These are phyloP conservation scores for Ganoderma meredithae DNA, from an alignment of 1,284 basidiomycete genomes.

Conservation along the genomic window DNA sequence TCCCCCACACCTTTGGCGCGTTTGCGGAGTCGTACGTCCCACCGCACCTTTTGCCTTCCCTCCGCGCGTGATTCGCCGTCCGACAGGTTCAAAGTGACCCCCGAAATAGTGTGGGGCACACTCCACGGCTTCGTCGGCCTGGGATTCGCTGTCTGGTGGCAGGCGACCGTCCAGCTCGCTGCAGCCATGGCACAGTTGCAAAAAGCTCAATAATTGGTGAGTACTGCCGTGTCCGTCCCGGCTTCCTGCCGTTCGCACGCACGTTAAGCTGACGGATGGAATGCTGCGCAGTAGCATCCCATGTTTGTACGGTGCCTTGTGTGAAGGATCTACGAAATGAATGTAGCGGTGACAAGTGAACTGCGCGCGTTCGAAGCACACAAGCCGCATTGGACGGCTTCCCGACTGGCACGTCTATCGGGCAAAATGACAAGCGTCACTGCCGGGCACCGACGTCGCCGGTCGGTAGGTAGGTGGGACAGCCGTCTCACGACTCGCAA, in stretches of 20 bases:
- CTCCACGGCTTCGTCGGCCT: conserved; percentile 73
- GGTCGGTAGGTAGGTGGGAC: not conserved
- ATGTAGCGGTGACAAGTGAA: not conserved
- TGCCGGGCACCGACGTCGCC: not conserved
- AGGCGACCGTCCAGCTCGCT: conserved; percentile 64
- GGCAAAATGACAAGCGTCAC: not conserved
- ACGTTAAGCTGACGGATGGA: not conserved
- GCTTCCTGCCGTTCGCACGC: not conserved
- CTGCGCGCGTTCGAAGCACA: not conserved
- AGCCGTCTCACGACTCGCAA: conserved; percentile 8
- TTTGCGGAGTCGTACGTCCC: conserved; percentile 63
- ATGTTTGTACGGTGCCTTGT: not conserved
- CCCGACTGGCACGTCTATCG: not conserved
- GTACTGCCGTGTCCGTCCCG: no score
- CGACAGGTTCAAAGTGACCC: conserved; percentile 50
- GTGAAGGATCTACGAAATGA: not conserved
- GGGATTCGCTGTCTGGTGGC: conserved; percentile 79
- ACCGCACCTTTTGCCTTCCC: not conserved
- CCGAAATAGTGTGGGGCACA: conserved; percentile 72
- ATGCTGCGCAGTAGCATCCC: not conserved
- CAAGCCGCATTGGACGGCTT: not conserved
- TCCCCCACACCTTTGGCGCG: conserved; percentile 74
- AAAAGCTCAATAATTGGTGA: conserved; percentile 34
- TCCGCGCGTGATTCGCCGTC: conserved; percentile 8
- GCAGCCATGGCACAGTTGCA: conserved; percentile 45